Percentiles rank a stretch among this genome's conserved stretches.
phyloP scores from a whole-genome alignment of 176 grass and related monocot genomes.

The Poa annua region DNA sequence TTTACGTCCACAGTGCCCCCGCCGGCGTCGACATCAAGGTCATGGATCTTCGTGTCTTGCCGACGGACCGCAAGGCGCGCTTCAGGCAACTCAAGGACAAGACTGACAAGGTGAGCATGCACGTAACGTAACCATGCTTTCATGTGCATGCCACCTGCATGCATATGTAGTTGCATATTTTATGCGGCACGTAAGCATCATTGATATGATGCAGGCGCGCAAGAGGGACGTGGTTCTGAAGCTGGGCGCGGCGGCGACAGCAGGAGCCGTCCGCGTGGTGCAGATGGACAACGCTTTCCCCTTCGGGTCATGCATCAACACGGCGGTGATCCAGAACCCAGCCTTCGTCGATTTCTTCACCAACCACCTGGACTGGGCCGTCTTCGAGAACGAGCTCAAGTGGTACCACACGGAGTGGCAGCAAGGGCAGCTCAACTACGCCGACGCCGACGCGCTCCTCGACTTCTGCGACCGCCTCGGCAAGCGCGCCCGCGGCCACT shows the following conservation, averaged over 20 bases:
- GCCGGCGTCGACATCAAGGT: conserved; percentile 49
- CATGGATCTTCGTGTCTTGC: conserved; percentile 40
- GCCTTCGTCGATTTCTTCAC: conserved; percentile 28
- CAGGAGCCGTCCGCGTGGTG: not conserved
- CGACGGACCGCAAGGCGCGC: conserved; percentile 26
- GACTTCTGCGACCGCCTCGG: conserved; percentile 41
- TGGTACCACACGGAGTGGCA: conserved; percentile 46
- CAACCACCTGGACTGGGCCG: conserved; percentile 67
- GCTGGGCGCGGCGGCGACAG: not conserved
- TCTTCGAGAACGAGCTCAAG: conserved; percentile 83
- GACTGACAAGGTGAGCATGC: conserved; percentile 43
- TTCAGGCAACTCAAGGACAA: conserved; percentile 40
- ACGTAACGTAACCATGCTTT: no score
- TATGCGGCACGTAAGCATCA: not conserved
- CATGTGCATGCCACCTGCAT: not conserved
- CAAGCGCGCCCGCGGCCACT: conserved; percentile 40
- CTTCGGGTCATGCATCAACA: conserved; percentile 23
- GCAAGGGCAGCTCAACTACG: conserved; percentile 11
- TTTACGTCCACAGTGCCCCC: conserved; percentile 40
- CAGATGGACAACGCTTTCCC: conserved; percentile 13
- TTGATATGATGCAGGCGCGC: conserved; percentile 35
- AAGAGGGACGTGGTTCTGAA: conserved; percentile 54
- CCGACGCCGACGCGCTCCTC: conserved; percentile 24
- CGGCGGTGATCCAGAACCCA: not conserved
- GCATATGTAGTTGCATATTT: not conserved